Percentiles rank a stretch among this genome's conserved stretches.
phyloP scores from a whole-genome alignment of 1,284 basidiomycete species.

The Sanghuangporus sanghuang region DNA sequence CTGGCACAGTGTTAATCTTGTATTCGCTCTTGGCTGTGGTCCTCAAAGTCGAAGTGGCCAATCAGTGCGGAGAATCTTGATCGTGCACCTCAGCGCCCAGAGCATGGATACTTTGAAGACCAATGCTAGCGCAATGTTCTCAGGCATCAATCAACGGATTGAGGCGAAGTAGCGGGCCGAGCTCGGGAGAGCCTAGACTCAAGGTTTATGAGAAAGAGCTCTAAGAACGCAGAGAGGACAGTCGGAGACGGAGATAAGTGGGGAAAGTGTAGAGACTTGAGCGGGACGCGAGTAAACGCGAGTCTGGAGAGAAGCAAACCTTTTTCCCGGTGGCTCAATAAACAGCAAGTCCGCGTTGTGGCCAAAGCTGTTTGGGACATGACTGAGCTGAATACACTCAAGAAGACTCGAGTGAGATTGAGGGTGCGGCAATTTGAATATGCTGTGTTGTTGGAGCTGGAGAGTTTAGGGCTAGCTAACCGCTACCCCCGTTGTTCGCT shows the following conservation, averaged over 20 bases:
- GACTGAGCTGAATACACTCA: not conserved
- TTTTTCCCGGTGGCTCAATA: not conserved
- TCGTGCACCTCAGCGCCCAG: not conserved
- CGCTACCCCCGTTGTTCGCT: not conserved
- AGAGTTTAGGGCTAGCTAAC: not conserved
- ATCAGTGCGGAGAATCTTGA: not conserved
- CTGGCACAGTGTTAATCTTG: not conserved
- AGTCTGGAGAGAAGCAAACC: not conserved
- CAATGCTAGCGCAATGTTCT: not conserved
- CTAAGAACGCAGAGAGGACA: not conserved
- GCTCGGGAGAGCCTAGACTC: not conserved
- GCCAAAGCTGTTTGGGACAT: not conserved
- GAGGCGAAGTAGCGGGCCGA: not conserved
- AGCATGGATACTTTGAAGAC: not conserved
- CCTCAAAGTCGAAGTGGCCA: not conserved
- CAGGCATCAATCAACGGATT: not conserved
- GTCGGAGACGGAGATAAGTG: slow-evolving; percentile 2
- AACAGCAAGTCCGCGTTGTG: not conserved
- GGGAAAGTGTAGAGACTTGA: not conserved
- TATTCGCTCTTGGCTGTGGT: not conserved
- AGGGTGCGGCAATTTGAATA: not conserved
- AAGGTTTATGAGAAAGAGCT: not conserved
- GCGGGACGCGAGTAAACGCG: not conserved
- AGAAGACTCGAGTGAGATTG: not conserved
- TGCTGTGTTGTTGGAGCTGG: not conserved